These are phyloP conservation scores for Ceratobasidium sp. DNA, from an alignment of 1,284 basidiomycete genomes.

Conservation along the genomic window DNA sequence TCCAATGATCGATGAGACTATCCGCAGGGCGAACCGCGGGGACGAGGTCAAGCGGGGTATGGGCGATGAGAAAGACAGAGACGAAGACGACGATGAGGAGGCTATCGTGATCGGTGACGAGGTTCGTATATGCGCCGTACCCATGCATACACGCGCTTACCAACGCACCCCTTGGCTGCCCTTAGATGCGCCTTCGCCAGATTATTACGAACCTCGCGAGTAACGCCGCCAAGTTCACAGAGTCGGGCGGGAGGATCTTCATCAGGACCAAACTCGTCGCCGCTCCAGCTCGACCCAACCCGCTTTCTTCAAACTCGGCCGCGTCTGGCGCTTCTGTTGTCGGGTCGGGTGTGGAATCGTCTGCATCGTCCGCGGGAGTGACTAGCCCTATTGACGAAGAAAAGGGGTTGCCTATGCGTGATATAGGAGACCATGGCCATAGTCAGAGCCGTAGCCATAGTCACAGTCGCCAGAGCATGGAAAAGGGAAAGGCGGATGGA, in stretches of 20 bases:
- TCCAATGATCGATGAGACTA: conserved; percentile 74
- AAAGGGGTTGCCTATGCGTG: not conserved
- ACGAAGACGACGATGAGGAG: conserved; percentile 60
- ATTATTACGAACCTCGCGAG: conserved; percentile 79
- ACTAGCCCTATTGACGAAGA: not conserved
- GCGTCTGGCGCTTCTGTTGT: conserved; percentile 17
- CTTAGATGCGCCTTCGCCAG: conserved; percentile 74
- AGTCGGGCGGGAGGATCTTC: conserved; percentile 71
- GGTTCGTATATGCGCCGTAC: conserved; percentile 39
- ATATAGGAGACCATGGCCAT: not conserved
- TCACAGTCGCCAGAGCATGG: too few species aligned
- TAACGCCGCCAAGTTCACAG: conserved; percentile 70
- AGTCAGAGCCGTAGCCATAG: conserved; percentile 11
- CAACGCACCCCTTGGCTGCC: not conserved
- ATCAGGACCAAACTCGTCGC: conserved; percentile 65
- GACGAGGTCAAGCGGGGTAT: conserved; percentile 63
- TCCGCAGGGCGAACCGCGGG: conserved; percentile 66
- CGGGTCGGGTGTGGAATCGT: not conserved
- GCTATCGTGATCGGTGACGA: conserved; percentile 81
- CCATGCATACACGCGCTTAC: not conserved
- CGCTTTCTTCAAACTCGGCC: conserved; percentile 1
- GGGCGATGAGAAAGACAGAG: conserved; percentile 58
- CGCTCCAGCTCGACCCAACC: conserved; percentile 61
- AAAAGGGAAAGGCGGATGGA: not conserved
- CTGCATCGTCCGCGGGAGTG: not conserved